phyloP scores from a whole-genome alignment of 1,284 basidiomycete genomes.

The Trametes hirsuta region DNA sequence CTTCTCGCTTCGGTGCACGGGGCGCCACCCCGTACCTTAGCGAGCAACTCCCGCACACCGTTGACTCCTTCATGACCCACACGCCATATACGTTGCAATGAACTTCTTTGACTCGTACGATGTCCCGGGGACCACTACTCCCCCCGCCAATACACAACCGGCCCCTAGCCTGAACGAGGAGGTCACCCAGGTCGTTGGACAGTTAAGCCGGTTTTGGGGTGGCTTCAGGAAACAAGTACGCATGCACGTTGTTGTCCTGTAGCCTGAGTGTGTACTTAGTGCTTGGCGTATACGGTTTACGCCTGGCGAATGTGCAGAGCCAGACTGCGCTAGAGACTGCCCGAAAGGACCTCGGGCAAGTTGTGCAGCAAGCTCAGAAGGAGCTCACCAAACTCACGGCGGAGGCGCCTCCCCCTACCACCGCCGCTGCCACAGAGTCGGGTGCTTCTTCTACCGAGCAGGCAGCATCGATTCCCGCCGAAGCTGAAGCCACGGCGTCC shows the following conservation, averaged over 20 bases:
- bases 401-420: conserved; percentile 35
- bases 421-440: conserved; percentile 26
- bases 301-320: conserved; percentile 52
- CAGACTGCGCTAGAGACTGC: conserved; percentile 73
- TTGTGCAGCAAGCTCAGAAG: conserved; percentile 82
- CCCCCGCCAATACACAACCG: conserved; percentile 41
- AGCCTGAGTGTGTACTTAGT: background rate
- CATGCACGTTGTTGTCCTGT: conserved; percentile 14
- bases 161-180: conserved; percentile 82
- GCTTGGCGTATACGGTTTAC: background rate
- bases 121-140: conserved; percentile 51
- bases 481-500: conserved; percentile 4
- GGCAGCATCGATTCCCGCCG: conserved; percentile 4
- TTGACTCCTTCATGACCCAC: conserved; percentile 13
- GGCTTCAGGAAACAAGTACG: conserved; percentile 85
- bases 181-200: conserved; percentile 83
- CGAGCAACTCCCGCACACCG: background rate
- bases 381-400: conserved; percentile 70
- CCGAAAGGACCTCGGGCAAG: conserved; percentile 77
- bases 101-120: conserved; percentile 76
- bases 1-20: no score
- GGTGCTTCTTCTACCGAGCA: conserved; percentile 18
- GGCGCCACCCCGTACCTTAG: no score
- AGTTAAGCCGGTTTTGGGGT: conserved; percentile 87
- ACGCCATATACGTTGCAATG: conserved; percentile 45